Conservation (phyloP, 371 early-diverging fungal genomes). For the Umbelopsis sp. region DNA sequence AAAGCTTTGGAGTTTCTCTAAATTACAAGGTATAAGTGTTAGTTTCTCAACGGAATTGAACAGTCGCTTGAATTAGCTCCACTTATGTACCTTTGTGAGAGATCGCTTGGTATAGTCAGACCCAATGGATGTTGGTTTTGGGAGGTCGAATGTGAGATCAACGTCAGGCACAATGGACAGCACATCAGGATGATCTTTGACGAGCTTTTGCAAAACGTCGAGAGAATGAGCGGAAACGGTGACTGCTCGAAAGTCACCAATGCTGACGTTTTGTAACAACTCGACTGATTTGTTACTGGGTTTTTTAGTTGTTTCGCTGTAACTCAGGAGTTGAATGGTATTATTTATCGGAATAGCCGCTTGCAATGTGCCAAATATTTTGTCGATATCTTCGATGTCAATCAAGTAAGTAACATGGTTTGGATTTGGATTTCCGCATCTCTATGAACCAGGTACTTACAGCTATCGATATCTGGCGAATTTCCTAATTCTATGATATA, state of each 20-base stretch:
- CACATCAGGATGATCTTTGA: conserved; percentile 29
- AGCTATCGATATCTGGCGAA: not conserved
- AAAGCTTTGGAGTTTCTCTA: conserved; percentile 20
- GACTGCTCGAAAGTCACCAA: not conserved
- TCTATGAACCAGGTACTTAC: not conserved
- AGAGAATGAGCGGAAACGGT: not conserved
- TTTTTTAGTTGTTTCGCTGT: not conserved
- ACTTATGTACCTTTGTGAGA: conserved; percentile 25
- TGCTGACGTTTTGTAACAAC: not conserved
- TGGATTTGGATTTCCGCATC: not conserved
- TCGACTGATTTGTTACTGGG: not conserved
- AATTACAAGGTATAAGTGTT: conserved; percentile 6
- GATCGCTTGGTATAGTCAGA: conserved; percentile 11
- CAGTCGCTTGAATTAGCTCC: conserved; percentile 25
- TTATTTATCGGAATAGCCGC: not conserved
- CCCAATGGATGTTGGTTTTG: conserved; percentile 15
- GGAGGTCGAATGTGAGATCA: conserved; percentile 40
- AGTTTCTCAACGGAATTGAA: conserved; percentile 13
- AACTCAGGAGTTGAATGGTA: not conserved
- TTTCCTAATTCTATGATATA: not conserved
- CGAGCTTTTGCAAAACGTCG: not conserved
- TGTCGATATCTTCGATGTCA: not conserved
- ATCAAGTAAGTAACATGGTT: not conserved
- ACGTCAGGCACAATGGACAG: conserved; percentile 45
- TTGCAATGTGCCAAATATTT: not conserved